A percentile compares a stretch with the other conserved stretches of the same genome.
phyloP scores from a whole-genome alignment of 139 green algal species.

The Diplosphaera chodatii region DNA sequence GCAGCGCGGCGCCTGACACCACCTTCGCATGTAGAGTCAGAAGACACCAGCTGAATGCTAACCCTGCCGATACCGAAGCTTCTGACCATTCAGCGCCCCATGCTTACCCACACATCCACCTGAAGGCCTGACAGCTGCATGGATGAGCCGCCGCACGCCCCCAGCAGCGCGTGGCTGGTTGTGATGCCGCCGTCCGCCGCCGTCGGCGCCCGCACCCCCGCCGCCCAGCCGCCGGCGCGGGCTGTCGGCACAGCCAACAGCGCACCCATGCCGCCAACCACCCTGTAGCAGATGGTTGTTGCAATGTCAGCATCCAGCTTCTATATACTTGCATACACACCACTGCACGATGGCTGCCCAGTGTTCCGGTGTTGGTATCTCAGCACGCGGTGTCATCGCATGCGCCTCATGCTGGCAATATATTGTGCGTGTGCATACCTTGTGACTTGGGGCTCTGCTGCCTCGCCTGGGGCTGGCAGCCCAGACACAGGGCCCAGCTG shows the following conservation, averaged over 20 bases:
- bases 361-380: too few species aligned
- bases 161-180: conserved; percentile 18
- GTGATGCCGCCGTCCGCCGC: conserved; percentile 7
- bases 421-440: background rate
- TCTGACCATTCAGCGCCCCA: too few species aligned
- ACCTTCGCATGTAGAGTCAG: background rate
- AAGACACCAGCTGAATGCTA: too few species aligned
- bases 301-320: conserved; percentile 3
- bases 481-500: conserved; percentile 16
- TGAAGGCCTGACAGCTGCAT: background rate
- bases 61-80: too few species aligned
- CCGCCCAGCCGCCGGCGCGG: background rate
- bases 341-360: too few species aligned
- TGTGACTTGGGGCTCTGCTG: background rate
- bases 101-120: background rate
- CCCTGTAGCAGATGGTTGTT: background rate
- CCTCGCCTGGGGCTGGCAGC: background rate
- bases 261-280: background rate
- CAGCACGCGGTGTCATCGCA: too few species aligned
- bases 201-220: background rate
- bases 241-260: background rate
- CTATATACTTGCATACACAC: too few species aligned
- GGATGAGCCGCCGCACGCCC: background rate
- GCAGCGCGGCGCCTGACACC: background rate
- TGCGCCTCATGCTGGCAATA: too few species aligned